These are phyloP conservation scores for Fraxinus angustifolia DNA, from an alignment of 305 asterid genomes.

Conservation along the genomic window DNA sequence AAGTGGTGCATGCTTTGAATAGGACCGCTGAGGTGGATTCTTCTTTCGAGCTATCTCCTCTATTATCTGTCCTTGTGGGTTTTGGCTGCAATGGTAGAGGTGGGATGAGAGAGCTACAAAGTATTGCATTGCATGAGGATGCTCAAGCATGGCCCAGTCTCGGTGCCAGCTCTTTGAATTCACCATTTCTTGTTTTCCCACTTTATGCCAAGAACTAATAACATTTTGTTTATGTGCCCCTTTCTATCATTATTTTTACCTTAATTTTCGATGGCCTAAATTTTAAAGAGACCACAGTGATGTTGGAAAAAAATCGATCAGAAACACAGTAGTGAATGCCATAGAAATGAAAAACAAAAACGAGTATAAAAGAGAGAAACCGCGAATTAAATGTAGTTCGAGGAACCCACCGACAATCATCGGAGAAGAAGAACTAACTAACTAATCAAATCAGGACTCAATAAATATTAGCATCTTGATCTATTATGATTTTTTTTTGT, in stretches of 20 bases:
- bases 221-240: background rate
- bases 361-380: background rate
- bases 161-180: background rate
- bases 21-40: constrained; percentile 24
- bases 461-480: background rate
- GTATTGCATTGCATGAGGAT: background rate
- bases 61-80: constrained; percentile 22
- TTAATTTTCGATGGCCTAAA: background rate
- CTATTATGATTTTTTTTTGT: background rate
- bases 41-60: constrained; percentile 25
- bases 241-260: background rate
- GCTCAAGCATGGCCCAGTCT: background rate
- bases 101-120: background rate
- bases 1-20: background rate
- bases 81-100: constrained; percentile 17
- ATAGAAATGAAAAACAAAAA: background rate
- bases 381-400: background rate
- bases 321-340: background rate
- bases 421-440: background rate
- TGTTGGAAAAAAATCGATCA: background rate
- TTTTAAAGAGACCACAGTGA: background rate
- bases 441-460: background rate
- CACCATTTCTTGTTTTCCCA: background rate
- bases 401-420: background rate
- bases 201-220: background rate